Evolutionary conservation across 805 yeast genomes (phyloP).

Genomic region (Lipomyces yamanashiensis): DNA sequence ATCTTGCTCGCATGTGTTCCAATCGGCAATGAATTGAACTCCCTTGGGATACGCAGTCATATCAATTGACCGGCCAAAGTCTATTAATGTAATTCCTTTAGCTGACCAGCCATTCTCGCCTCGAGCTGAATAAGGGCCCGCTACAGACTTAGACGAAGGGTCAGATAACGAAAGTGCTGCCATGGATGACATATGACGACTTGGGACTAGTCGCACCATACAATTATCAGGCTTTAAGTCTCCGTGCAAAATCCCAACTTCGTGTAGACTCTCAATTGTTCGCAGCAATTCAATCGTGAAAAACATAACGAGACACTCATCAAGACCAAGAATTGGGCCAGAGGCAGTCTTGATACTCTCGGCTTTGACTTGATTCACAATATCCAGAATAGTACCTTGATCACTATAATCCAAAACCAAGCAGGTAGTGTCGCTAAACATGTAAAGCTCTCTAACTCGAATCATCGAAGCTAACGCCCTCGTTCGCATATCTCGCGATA

Average conservation of each 20-base stretch:
- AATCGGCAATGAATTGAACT: slow-evolving; percentile 61
- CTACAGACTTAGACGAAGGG: background rate
- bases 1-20: slow-evolving; percentile 69
- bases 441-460: slow-evolving; percentile 56
- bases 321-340: slow-evolving; percentile 44
- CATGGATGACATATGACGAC: slow-evolving; percentile 24
- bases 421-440: slow-evolving; percentile 69
- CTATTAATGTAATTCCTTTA: slow-evolving; percentile 68
- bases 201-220: slow-evolving; percentile 62
- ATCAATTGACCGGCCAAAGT: slow-evolving; percentile 83
- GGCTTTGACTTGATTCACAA: slow-evolving; percentile 57
- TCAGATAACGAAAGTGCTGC: slow-evolving; percentile 23
- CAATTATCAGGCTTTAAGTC: slow-evolving; percentile 87
- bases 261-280: slow-evolving; percentile 65
- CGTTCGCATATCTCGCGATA: slow-evolving; percentile 18
- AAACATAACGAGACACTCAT: slow-evolving; percentile 67
- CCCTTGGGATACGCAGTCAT: slow-evolving; percentile 54
- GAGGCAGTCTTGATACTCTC: slow-evolving; percentile 31
- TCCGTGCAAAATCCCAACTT: slow-evolving; percentile 73
- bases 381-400: slow-evolving; percentile 76
- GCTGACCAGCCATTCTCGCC: slow-evolving; percentile 54
- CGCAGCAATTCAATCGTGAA: slow-evolving; percentile 67
- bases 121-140: slow-evolving; percentile 42
- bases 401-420: slow-evolving; percentile 63
- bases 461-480: slow-evolving; percentile 52